A percentile compares a stretch with the other conserved stretches of the same genome.
Evolutionary conservation across 1,284 basidiomycete genomes (phyloP).

Genomic region (Microstroma glucosiphilum): DNA sequence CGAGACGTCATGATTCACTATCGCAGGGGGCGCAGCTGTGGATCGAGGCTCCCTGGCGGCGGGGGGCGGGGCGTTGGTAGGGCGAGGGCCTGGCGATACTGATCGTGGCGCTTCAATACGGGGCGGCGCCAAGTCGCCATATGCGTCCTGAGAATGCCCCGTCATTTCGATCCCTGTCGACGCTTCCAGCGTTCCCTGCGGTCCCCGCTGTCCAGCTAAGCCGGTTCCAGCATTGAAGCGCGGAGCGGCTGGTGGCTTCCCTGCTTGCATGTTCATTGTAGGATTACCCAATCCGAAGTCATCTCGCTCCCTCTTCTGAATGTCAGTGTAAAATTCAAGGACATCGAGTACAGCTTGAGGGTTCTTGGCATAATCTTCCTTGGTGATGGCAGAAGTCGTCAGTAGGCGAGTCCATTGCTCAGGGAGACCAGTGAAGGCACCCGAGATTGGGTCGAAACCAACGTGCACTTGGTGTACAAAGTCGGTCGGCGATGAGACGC

Average conservation of each 20-base stretch:
- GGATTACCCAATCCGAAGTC: conserved; percentile 54
- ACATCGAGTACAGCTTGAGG: conserved; percentile 96
- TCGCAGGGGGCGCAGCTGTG: neutral
- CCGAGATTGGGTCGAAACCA: conserved; percentile 87
- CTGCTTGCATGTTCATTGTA: conserved; percentile 46
- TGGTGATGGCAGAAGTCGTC: conserved; percentile 92
- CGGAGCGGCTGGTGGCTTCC: conserved; percentile 21
- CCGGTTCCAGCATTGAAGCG: conserved; percentile 34
- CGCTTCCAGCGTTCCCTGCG: neutral
- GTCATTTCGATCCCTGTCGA: neutral
- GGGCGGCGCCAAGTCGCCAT: neutral
- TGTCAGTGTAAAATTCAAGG: conserved; percentile 95
- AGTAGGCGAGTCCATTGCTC: conserved; percentile 94
- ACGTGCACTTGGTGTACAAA: conserved; percentile 98
- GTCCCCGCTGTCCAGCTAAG: conserved; percentile 20
- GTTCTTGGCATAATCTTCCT: conserved; percentile 92
- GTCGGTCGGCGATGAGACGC: conserved; percentile 87
- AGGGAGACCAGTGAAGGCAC: conserved; percentile 90
- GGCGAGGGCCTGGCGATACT: conserved; percentile 8
- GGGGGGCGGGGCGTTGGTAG: conserved; percentile 14
- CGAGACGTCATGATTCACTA: conserved; percentile 21
- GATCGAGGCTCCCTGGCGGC: conserved; percentile 1
- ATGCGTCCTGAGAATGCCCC: neutral
- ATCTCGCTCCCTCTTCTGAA: conserved; percentile 84
- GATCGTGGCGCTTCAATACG: neutral